Evolutionary conservation across 306 rosid genomes (phyloP).

Genomic region (Rosa multiflora): DNA sequence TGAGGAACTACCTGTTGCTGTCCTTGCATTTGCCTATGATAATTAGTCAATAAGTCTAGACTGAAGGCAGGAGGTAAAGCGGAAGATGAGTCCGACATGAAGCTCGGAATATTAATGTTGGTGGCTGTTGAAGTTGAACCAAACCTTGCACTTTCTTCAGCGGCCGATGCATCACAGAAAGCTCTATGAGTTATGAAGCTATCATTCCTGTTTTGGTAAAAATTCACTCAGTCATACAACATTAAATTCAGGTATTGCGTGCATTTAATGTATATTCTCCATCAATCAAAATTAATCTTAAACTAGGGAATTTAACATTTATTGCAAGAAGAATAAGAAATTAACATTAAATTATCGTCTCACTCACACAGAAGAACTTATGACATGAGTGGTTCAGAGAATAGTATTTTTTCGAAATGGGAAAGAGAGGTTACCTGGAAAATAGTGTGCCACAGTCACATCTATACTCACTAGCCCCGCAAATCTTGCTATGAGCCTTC

Average conservation of each 20-base stretch:
- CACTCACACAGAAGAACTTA: background rate
- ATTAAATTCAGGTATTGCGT: constrained; percentile 30
- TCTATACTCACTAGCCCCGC: constrained; percentile 87
- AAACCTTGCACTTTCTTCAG: constrained; percentile 56
- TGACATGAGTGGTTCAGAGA: background rate
- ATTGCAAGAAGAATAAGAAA: background rate
- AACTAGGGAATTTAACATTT: background rate
- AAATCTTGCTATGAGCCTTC: constrained; percentile 89
- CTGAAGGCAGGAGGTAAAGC: background rate
- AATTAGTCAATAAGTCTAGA: constrained; percentile 24
- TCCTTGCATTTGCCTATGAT: constrained; percentile 73
- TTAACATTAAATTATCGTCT: background rate
- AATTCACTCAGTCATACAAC: background rate
- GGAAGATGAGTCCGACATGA: constrained; percentile 11
- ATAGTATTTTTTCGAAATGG: background rate
- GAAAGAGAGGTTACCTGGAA: constrained; percentile 56
- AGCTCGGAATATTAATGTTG: constrained; percentile 27
- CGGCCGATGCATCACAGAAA: constrained; percentile 75
- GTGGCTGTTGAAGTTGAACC: constrained; percentile 29
- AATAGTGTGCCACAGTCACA: constrained; percentile 91
- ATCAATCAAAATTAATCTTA: constrained; percentile 10
- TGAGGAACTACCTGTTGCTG: too few species aligned
- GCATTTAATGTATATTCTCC: constrained; percentile 25
- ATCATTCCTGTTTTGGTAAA: constrained; percentile 66
- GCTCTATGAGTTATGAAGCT: constrained; percentile 90